Base-by-base conservation (phyloP, 2,329 filamentous ascomycete genomes). In the Alternaria alternata region DNA sequence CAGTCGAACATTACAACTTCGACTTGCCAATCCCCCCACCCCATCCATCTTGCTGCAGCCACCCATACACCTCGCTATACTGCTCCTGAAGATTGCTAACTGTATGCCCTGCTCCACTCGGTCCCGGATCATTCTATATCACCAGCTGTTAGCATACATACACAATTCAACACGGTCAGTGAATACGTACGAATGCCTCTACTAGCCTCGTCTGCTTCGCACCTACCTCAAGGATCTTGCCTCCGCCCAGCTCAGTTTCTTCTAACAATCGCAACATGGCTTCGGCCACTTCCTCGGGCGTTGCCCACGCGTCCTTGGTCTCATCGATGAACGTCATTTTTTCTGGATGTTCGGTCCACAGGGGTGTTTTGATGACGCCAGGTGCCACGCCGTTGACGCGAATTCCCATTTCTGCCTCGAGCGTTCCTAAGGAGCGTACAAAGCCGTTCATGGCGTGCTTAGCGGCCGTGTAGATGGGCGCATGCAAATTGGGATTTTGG, bases 321-420 rank as follows among this genome's bases (percentile, higher is more conserved):
- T 81, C 76, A 38, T 83, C 80, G 0, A 88, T 60, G 64, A 85
- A 82, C 59, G 78, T 78, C 66, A 88, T 52, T 70, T 89, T 89
- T 72, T 89, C 86, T 0, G 86, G 85, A 64, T 88, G 81, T 3
- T 88, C 86, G 0, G 83, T 86, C 86, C 86, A 89, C 5, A 89
- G 75, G 7, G 87, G 87, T 12, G 87, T 89, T 62, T 84, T 87
- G 66, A 89, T 86, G 1, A 88, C 74, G 0, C 87, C 87, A 0
- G 87, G 87, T 16, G 86, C 86, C 3, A 89, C 86, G 6, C 82
- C 86, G 20, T 86, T 87, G 16, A 89, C 85, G 0, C 86, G 77
- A 52, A 89, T 86, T 0, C 84, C 84, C 24, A 84, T 66, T 1
- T 68, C 69, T 1, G 75, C 54, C 22, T 87, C 86, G 6, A 88